Percentiles rank a stretch among this genome's conserved stretches.
Evolutionary conservation across 805 yeast species (phyloP).

Genomic region (Candida nanaspora): DNA sequence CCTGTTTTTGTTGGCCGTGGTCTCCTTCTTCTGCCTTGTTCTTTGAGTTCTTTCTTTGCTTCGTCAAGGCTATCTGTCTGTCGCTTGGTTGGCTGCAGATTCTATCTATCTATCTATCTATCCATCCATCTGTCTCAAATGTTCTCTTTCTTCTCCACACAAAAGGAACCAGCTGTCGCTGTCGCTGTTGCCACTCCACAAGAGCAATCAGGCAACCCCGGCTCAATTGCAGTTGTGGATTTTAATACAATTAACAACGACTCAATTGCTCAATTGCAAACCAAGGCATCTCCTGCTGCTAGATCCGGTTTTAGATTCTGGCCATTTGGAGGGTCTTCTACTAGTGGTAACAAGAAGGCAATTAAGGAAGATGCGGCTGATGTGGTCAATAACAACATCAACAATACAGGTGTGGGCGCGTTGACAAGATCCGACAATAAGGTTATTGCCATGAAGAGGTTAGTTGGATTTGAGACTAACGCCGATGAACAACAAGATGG

Average conservation of each 20-base stretch:
- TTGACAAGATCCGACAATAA: conserved; percentile 9
- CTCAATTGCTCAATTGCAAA: neutral
- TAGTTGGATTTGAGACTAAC: conserved; percentile 1
- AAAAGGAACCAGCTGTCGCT: neutral
- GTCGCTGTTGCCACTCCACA: conserved; percentile 2
- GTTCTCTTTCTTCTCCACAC: conserved; percentile 3
- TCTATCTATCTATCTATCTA: neutral
- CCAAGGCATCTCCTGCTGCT: neutral
- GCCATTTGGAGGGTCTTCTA: conserved; percentile 13
- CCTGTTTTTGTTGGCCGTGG: neutral
- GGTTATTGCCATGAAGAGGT: conserved; percentile 26
- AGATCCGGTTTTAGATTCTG: conserved; percentile 12
- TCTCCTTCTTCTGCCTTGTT: neutral
- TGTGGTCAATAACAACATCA: conserved; percentile 2
- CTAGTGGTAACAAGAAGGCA: neutral
- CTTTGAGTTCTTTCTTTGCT: neutral
- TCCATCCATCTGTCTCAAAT: no score
- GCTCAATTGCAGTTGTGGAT: conserved; percentile 11
- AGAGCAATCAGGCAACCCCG: neutral
- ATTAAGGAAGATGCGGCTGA: neutral
- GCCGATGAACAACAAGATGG: no score
- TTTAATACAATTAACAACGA: conserved; percentile 12
- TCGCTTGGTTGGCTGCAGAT: neutral
- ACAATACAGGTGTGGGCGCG: neutral
- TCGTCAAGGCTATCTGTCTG: neutral